Evolutionary conservation across 202 grass and related monocot species (phyloP).

Genomic region (Setaria viridis): DNA sequence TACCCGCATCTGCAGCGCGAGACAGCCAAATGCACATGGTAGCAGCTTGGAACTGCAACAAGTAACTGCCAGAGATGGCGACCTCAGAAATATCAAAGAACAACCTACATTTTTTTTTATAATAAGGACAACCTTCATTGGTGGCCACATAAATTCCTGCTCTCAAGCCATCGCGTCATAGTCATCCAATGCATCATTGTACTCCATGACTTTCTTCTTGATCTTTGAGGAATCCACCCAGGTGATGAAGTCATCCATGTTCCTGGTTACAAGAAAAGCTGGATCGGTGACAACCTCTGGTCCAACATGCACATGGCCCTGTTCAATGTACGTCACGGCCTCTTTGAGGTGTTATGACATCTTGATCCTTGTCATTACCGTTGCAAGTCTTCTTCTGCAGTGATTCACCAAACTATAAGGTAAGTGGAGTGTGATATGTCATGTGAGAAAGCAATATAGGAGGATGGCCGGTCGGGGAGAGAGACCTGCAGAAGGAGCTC

Average conservation of each 20-base stretch:
- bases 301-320: constrained; percentile 85
- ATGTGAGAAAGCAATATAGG: background rate
- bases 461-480: background rate
- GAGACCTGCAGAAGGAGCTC: constrained; percentile 81
- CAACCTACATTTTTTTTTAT: background rate
- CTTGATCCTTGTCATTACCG: constrained; percentile 70
- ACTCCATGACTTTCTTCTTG: constrained; percentile 64
- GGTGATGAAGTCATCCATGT: constrained; percentile 91
- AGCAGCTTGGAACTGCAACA: constrained; percentile 12
- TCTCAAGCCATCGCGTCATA: constrained; percentile 62
- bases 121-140: background rate
- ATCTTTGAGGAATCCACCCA: constrained; percentile 94
- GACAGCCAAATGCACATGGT: background rate
- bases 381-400: constrained; percentile 71
- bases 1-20: background rate
- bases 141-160: constrained; percentile 8
- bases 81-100: constrained; percentile 12
- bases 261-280: constrained; percentile 85
- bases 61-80: background rate
- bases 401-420: constrained; percentile 10
- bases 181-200: constrained; percentile 71
- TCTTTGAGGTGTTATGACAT: constrained; percentile 79
- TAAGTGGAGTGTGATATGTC: background rate
- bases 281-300: constrained; percentile 76
- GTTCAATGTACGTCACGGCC: constrained; percentile 88